phyloP scores from a whole-genome alignment of 1,284 basidiomycete genomes.

The Rhizoctonia solani region DNA sequence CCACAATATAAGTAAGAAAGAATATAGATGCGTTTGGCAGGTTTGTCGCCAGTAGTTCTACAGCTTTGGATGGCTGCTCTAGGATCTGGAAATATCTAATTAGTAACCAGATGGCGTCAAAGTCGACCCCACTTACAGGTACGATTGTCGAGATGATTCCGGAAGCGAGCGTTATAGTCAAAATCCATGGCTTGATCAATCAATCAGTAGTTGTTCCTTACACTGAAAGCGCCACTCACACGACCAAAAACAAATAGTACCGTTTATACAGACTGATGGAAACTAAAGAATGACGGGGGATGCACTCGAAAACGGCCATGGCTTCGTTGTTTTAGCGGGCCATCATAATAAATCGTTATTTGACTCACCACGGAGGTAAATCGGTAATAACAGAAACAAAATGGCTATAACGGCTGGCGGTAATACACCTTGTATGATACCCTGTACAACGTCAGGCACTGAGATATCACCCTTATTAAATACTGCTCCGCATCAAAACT shows the following conservation, averaged over 20 bases:
- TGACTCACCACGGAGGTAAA: conserved; percentile 64
- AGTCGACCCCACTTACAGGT: conserved; percentile 8
- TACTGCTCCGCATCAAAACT: conserved; percentile 47
- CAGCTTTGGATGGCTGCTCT: conserved; percentile 63
- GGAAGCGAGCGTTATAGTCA: conserved; percentile 80
- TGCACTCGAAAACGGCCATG: conserved; percentile 78
- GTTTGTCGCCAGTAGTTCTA: conserved; percentile 69
- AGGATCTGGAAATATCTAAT: conserved; percentile 59
- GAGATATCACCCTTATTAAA: background rate
- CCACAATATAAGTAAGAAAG: conserved; percentile 80
- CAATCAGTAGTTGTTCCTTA: background rate
- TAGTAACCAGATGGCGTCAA: background rate
- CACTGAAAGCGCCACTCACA: conserved; percentile 56
- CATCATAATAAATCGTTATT: background rate
- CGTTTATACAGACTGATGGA: conserved; percentile 91
- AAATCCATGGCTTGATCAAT: conserved; percentile 75
- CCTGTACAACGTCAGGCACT: conserved; percentile 55
- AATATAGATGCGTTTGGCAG: conserved; percentile 88
- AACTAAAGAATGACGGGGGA: conserved; percentile 77
- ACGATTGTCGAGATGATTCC: conserved; percentile 69
- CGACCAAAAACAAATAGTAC: conserved; percentile 90
- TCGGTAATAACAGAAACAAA: conserved; percentile 89
- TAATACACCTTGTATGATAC: conserved; percentile 90
- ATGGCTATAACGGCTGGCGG: conserved; percentile 85
- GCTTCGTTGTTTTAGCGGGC: conserved; percentile 43